Percentiles rank a stretch among this genome's conserved stretches.
phyloP scores from a whole-genome alignment of 2,329 filamentous ascomycete species.

The Claviceps digitariae region DNA sequence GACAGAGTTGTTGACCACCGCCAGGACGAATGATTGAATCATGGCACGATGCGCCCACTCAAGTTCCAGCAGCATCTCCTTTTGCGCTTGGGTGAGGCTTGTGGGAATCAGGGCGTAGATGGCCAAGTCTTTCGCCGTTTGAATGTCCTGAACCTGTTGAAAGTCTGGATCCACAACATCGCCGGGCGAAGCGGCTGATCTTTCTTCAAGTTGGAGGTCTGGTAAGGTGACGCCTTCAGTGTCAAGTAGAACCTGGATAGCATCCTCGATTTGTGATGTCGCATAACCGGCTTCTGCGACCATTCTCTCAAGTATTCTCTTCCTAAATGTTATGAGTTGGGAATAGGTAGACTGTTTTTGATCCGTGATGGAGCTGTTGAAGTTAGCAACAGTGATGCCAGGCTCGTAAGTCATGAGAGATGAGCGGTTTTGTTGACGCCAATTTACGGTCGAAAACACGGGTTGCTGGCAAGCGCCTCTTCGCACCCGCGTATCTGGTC shows the following conservation, averaged over 20 bases:
- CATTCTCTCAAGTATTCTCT: conserved; percentile 22
- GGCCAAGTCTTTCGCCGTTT: neutral
- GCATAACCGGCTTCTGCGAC: conserved; percentile 22
- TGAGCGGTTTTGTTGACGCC: neutral
- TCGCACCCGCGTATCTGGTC: conserved; percentile 41
- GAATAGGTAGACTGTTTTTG: neutral
- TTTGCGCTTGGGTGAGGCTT: conserved; percentile 47
- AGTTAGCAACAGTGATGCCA: neutral
- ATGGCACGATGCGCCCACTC: conserved; percentile 58
- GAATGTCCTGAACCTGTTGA: neutral
- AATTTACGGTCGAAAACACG: conserved; percentile 9
- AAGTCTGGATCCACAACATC: neutral
- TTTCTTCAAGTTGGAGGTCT: conserved; percentile 21
- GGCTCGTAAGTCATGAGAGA: neutral
- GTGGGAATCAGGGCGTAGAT: conserved; percentile 32
- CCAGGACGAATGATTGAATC: conserved; percentile 52
- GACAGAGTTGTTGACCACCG: conserved; percentile 43
- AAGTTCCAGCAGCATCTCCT: conserved; percentile 54
- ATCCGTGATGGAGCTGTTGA: neutral
- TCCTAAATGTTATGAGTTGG: neutral
- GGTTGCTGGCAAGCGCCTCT: conserved; percentile 23
- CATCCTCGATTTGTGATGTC: conserved; percentile 17
- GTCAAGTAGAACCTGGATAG: conserved; percentile 20
- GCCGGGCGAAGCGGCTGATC: neutral
- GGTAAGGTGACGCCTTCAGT: conserved; percentile 19